Conservation (phyloP, 495 filamentous ascomycete genomes). For the Echria macrotheca region DNA sequence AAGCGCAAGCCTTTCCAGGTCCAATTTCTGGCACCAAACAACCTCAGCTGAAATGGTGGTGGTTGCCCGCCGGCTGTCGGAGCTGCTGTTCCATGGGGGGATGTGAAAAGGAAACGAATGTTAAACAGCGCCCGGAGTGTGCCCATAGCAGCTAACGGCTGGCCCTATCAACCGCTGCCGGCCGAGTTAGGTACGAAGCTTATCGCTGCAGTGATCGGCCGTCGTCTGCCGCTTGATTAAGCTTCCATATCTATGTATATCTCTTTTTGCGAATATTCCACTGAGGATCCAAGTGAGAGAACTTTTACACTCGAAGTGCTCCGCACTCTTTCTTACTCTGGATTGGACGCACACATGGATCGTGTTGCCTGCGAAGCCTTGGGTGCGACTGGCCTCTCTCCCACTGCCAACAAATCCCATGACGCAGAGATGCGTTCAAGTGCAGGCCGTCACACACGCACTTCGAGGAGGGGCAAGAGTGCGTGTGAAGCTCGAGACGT, state of each 20-base stretch:
- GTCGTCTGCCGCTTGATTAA: too few species aligned
- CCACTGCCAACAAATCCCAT: constrained; percentile 5
- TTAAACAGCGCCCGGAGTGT: constrained; percentile 7
- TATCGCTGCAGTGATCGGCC: too few species aligned
- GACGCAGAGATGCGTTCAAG: constrained; percentile 9
- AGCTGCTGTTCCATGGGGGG: too few species aligned
- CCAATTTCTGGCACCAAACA: constrained; percentile 8
- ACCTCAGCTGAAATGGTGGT: not conserved
- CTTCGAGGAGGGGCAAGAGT: too few species aligned
- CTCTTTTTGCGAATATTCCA: too few species aligned
- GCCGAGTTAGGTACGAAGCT: constrained; percentile 8
- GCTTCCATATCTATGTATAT: too few species aligned
- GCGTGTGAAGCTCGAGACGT: too few species aligned
- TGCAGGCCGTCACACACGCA: constrained; percentile 1
- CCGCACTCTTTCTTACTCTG: too few species aligned
- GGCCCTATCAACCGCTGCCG: constrained; percentile 12
- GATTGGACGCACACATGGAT: too few species aligned
- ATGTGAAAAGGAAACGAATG: constrained; percentile 6
- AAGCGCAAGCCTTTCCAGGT: constrained; percentile 5
- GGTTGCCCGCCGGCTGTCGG: constrained; percentile 8
- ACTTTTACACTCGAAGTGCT: too few species aligned
- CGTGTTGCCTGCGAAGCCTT: constrained; percentile 2
- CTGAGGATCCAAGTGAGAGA: not conserved
- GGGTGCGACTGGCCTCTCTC: constrained; percentile 3
- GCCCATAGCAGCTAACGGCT: constrained; percentile 8